Evolutionary conservation across 345 rosid species (phyloP), one percentile per base, ranked within the genome.

Genomic region (Gossypium turneri): DNA sequence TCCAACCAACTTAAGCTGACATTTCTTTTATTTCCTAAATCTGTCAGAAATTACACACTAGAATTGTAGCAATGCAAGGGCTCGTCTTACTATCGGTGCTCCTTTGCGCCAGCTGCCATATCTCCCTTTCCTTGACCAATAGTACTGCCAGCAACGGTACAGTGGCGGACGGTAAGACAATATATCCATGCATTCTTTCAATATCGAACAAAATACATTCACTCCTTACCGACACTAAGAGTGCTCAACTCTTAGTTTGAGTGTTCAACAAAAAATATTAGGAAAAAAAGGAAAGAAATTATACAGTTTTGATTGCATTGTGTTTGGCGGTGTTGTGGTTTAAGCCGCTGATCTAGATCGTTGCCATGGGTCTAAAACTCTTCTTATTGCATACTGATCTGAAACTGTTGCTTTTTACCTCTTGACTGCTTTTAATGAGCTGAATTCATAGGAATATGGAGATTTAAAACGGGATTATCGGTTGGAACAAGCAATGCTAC

Each of bases 61-160:
- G 43, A 55, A 29, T 55, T n/a, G 20, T 3, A 47, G 71, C 71
- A 29, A 70, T 70, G 74, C 62, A 10, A 70, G 29, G 63, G 74
- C 47, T 55, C n/a, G 50, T 55, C 29, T 55, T 70, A 12, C 12
- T 70, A 50, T 70, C 19, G 63, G 74, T 70, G 63, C 74, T 70
- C 61, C 74, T 70, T 55, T 70, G 50, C 51, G 63, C 63, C 74
- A 55, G 27, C 63, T 70, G 50, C 50, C 74, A 38, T 2, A 3
- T 70, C 62, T 4, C 74, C 50, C 50, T 55, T 19, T 53, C 74
- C 3, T 15, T 24, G 5, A 55, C 51, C 63, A 38, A 55, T 34
- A 3, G 4, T 3, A 22, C 71, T 19, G 19, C 66, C 19, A 29
- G 66, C 20, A 27, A 29, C 66, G 66, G 66, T 7, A 61, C 66